A percentile compares a stretch with the other conserved stretches of the same genome.
Evolutionary conservation across 805 yeast species (phyloP).

Genomic region (Kodamaea laetipori): DNA sequence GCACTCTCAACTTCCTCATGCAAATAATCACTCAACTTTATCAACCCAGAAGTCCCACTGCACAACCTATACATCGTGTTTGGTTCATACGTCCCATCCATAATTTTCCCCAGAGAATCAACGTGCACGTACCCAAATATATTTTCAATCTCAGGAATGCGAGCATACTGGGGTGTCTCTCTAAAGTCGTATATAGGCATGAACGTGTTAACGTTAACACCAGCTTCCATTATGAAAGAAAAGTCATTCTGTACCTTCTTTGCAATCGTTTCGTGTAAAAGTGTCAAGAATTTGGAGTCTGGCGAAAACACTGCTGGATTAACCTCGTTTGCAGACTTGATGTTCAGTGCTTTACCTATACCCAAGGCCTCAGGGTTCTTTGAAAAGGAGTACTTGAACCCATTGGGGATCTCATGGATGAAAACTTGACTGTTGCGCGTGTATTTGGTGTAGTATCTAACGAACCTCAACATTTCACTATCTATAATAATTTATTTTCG

Average conservation of each 20-base stretch:
- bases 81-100: conserved; percentile 54
- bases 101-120: conserved; percentile 53
- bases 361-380: conserved; percentile 14
- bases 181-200: conserved; percentile 77
- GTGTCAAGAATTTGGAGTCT: conserved; percentile 30
- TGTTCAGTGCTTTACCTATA: conserved; percentile 9
- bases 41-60: conserved; percentile 48
- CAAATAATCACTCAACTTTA: conserved; percentile 54
- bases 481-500: background rate
- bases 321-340: conserved; percentile 12
- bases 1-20: conserved; percentile 29
- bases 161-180: conserved; percentile 60
- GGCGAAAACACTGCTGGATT: conserved; percentile 26
- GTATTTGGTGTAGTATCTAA: conserved; percentile 9
- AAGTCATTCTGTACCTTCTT: conserved; percentile 44
- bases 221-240: conserved; percentile 57
- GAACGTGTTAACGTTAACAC: conserved; percentile 50
- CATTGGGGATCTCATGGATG: conserved; percentile 13
- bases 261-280: conserved; percentile 30
- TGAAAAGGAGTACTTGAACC: conserved; percentile 15
- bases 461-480: conserved; percentile 1
- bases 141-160: conserved; percentile 72
- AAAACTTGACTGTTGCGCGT: conserved; percentile 14
- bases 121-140: conserved; percentile 71
- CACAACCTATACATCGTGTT: conserved; percentile 61